Percentiles rank a stretch among this genome's conserved stretches.
Evolutionary conservation across 257 asterid species (phyloP).

Genomic region (Henckelia pumila): DNA sequence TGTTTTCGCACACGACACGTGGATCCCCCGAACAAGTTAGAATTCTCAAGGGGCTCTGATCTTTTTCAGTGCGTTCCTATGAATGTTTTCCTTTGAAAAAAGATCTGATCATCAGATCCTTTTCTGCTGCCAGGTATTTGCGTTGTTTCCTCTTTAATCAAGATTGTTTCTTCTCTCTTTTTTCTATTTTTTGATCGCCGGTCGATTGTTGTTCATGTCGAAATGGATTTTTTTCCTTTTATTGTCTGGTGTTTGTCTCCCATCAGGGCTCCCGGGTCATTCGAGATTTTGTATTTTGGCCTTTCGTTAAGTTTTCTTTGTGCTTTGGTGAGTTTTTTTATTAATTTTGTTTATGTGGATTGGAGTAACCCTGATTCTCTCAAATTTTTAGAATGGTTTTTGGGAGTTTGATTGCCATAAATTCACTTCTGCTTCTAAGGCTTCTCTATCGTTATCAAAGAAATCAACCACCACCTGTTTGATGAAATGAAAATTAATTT

Average conservation of each 20-base stretch:
- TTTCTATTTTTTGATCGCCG: neutral
- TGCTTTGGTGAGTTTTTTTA: neutral
- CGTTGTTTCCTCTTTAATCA: neutral
- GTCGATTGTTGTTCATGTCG: neutral
- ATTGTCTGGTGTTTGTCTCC: neutral
- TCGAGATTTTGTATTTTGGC: neutral
- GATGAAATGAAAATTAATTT: too few species aligned
- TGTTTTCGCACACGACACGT: too few species aligned
- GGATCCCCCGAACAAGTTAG: constrained; percentile 10
- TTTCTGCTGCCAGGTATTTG: constrained; percentile 37
- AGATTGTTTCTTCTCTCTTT: neutral
- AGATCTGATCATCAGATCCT: constrained; percentile 36
- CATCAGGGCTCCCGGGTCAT: neutral
- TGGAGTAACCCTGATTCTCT: neutral
- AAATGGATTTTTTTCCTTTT: constrained; percentile 5
- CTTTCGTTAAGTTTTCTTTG: neutral
- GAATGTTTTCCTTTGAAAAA: neutral
- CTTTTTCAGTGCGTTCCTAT: neutral
- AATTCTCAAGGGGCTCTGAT: constrained; percentile 6
- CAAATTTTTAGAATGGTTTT: neutral
- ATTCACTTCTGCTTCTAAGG: too few species aligned
- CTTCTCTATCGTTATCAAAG: too few species aligned
- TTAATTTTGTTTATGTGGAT: neutral
- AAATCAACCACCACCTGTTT: too few species aligned
- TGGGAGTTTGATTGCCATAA: neutral